These are phyloP conservation scores for Orbilia brochopaga DNA, from an alignment of 2,329 filamentous ascomycete genomes.

Conservation along the genomic window DNA sequence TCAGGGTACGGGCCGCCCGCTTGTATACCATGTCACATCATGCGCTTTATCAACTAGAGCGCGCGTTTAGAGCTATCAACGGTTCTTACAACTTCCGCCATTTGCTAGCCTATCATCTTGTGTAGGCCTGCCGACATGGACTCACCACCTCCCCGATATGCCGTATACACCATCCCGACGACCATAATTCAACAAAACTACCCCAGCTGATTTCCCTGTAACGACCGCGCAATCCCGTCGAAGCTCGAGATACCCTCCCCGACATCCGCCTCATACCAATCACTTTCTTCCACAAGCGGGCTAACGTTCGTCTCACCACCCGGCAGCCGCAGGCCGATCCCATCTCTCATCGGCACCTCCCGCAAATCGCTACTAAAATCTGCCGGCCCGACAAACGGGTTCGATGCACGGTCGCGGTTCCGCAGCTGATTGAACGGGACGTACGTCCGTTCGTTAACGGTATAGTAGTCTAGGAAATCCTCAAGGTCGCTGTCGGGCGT, in stretches of 20 bases:
- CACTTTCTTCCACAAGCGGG: conserved; percentile 10
- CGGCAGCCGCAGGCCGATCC: background rate
- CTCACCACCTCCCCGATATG: too few relatives aligned
- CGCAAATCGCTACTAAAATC: conserved; percentile 7
- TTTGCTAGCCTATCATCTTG: too few relatives aligned
- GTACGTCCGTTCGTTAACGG: conserved; percentile 13
- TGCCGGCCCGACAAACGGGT: conserved; percentile 12
- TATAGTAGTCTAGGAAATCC: conserved; percentile 20
- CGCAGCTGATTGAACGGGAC: too few relatives aligned
- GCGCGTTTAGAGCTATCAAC: too few relatives aligned
- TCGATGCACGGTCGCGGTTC: background rate
- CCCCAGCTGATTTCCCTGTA: conserved; percentile 12
- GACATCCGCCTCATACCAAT: conserved; percentile 3
- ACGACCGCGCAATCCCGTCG: conserved; percentile 19
- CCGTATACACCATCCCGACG: too few relatives aligned
- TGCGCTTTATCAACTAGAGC: too few relatives aligned
- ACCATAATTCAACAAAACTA: too few relatives aligned
- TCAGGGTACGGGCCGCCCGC: too few relatives aligned
- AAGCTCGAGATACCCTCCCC: conserved; percentile 6
- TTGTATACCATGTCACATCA: too few relatives aligned
- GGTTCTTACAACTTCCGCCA: too few relatives aligned
- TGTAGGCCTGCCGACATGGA: too few relatives aligned
- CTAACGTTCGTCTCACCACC: background rate
- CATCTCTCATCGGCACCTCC: background rate
- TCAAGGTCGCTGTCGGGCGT: conserved; percentile 28